These are phyloP conservation scores for Melaleuca quinquenervia DNA, from an alignment of 345 rosid species.

Conservation along the genomic window DNA sequence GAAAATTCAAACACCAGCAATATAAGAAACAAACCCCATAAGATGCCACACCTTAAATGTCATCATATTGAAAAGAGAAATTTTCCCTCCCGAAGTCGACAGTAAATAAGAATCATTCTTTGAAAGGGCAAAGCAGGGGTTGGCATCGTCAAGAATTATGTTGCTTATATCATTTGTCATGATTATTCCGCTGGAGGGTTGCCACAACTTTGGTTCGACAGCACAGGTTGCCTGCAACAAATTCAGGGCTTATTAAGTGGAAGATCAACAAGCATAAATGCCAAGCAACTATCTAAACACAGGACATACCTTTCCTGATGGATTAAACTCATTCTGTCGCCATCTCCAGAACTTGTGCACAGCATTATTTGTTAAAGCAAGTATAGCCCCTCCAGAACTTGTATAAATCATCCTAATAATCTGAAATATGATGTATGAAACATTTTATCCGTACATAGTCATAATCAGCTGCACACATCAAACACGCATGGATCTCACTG, in stretches of 20 bases:
- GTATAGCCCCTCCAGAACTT: conserved; percentile 60
- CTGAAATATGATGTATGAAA: conserved; percentile 19
- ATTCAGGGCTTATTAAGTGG: background rate
- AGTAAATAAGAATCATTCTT: conserved; percentile 87
- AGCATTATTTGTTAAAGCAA: conserved; percentile 81
- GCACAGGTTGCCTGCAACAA: conserved; percentile 52
- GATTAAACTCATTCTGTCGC: conserved; percentile 59
- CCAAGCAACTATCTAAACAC: background rate
- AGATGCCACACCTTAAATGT: conserved; percentile 57
- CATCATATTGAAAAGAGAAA: conserved; percentile 79
- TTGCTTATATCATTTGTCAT: conserved; percentile 75
- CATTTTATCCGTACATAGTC: background rate
- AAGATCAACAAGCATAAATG: background rate
- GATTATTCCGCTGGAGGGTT: conserved; percentile 62
- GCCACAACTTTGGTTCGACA: conserved; percentile 68
- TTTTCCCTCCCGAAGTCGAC: conserved; percentile 89
- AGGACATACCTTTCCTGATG: conserved; percentile 36
- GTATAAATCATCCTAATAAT: conserved; percentile 68
- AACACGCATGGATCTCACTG: background rate
- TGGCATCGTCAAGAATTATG: conserved; percentile 62
- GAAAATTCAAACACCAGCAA: background rate
- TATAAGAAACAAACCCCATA: background rate
- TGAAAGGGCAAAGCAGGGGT: conserved; percentile 80
- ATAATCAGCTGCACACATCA: background rate
- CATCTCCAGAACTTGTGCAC: conserved; percentile 94